Evolutionary conservation across 2,329 filamentous ascomycete genomes (phyloP), one percentile per base, ranked within the genome.

Genomic region (Ophioceras dolichostomum): DNA sequence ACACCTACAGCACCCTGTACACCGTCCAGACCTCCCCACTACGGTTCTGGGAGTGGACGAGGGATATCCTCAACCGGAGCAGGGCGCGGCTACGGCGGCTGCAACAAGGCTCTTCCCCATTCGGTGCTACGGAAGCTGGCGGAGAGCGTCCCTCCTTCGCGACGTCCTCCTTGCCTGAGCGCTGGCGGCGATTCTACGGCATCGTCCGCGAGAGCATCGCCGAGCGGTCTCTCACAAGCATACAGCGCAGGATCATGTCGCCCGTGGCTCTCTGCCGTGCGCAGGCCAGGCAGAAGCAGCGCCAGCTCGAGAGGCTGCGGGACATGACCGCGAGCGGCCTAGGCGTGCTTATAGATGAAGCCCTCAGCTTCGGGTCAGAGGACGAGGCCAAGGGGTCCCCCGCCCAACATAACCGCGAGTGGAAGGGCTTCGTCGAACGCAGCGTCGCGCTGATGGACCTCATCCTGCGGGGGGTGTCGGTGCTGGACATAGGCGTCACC

Each of bases 361-460:
- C 84, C 3, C 63, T 95, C 34, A 77, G 76, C 35, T 77, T 84
- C 47, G 64, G 65, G 29, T 64, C 67, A 37, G 61, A 61, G 14
- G 61, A 66, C 24, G 59, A 66, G 38, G 56, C 60, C 24, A 60
- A 65, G 16, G 64, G 66, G 20, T 61, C 51, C 21, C 50, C 50
- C 13, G 48, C 41, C n/a, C 56, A 63, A 34, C 52, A 55, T 4
- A 53, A 46, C 22, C 63, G 65, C 27, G 68, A 73, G 43, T 69
- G 73, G 56, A 91, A 87, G 55, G 75, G 74, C 26, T 75, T 83
- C 10, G 76, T 95, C 16, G 79, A 84, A 46, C 76, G 80, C 39
- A 93, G 83, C 47, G 80, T 95, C 32, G 76, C 78, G 17, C 62
- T 95, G 21, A 93, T 96, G 71, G 84, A 93, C 49, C 83, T 81